phyloP scores from a whole-genome alignment of 2,329 filamentous ascomycete genomes.

The Ascochyta fabae region DNA sequence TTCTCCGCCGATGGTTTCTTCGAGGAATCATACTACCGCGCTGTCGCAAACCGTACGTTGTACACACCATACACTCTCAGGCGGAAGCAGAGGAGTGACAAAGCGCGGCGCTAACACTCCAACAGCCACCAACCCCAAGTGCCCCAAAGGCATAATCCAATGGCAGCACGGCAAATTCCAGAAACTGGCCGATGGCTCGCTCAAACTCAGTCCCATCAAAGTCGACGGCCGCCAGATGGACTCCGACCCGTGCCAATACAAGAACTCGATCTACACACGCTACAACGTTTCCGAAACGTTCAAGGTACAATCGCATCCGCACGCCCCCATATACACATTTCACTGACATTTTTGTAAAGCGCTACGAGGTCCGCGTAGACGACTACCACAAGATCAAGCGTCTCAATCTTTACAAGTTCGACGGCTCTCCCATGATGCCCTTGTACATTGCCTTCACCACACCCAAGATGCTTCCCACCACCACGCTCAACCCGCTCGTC shows the following conservation, averaged over 20 bases:
- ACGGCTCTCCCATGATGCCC: constrained; percentile 70
- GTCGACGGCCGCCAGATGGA: constrained; percentile 72
- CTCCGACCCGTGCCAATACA: constrained; percentile 68
- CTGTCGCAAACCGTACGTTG: constrained; percentile 68
- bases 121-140: constrained; percentile 64
- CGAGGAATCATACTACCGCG: constrained; percentile 74
- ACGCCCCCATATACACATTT: neutral
- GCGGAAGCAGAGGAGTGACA: neutral
- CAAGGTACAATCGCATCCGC: constrained; percentile 53
- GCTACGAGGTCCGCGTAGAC: constrained; percentile 60
- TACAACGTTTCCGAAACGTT: constrained; percentile 71
- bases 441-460: constrained; percentile 69
- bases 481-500: constrained; percentile 65
- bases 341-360: constrained; percentile 34
- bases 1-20: constrained; percentile 72
- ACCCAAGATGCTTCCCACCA: constrained; percentile 73
- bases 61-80: too few relatives aligned
- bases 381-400: constrained; percentile 67
- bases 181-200: constrained; percentile 62
- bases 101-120: constrained; percentile 27
- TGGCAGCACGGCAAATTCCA: constrained; percentile 74
- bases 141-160: constrained; percentile 71
- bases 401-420: constrained; percentile 68
- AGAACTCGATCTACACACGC: constrained; percentile 65
- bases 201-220: constrained; percentile 65